Base-by-base conservation (phyloP, 1,284 basidiomycete genomes). In the Sanguinoderma infundibulare region DNA sequence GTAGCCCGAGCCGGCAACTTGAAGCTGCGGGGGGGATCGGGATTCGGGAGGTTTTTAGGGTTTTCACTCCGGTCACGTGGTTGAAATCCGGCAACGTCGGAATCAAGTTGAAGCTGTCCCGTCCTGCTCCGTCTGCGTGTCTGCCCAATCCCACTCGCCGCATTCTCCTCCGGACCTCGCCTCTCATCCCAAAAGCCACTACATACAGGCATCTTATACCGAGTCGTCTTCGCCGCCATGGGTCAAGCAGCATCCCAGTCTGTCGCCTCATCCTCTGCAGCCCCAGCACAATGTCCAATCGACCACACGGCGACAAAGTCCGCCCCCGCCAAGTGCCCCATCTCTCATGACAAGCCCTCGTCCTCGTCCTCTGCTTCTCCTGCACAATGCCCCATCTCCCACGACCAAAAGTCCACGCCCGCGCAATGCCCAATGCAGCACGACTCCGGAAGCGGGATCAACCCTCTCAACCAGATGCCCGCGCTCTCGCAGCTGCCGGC, bases 381-480 rank as follows among this genome's bases (percentile, higher is more conserved):
- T 58, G 77, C 79, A 0, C 73, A 79, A 69, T 83, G 82, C 65
- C 82, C 83, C 28, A 72, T 84, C 47, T 78, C 83, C 62, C 83
- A 81, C 60, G 63, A n/a, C n/a, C n/a, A 72, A 55, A 56, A 55
- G 58, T 69, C 51, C 60, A 49, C 65, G 1, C 66, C 74, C 20
- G 73, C 75, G 38, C 74, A 72, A 58, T 86, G 85, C 64, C 84
- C 85, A 1, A 74, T 86, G 5, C 74, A 78, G 61, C 82, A 89
- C 64, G 75, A 77, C 17, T 60, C 72, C 26, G 62, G n/a, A n/a
- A n/a, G 70, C 24, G 66, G 63, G 28, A 71, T 95, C 57, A 93
- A 95, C 74, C 92, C 95, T 0, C 82, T 89, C 55, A 99, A 98
- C 78, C 89, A 96, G 71, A 98, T 99, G 84, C 97, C 97, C 1